Base-by-base conservation (phyloP, 2,329 filamentous ascomycete genomes). In the Aspergillus neoniger region DNA sequence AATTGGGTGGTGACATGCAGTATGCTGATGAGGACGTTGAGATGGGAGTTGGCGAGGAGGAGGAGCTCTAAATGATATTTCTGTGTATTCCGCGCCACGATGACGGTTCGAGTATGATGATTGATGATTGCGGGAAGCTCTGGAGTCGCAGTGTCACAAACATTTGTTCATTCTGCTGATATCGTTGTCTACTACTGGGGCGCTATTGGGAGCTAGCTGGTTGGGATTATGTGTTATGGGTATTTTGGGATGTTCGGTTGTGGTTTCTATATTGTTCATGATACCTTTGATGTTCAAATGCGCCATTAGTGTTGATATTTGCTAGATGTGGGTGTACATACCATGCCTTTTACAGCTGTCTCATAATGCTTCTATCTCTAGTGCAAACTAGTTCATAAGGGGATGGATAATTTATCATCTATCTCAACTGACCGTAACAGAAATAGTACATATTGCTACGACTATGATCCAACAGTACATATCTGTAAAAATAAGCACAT, bases 1-100 rank as follows among this genome's bases (percentile, higher is more conserved):
- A 93, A 77, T 80, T 92, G 21, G 86, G 87, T n/a, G 86, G 83
- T 43, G 88, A 89, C 39, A 85, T 87, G 65, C 71, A 71, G 36
- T 62, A 64, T 19, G 69, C 68, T n/a, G 74, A 78, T 41, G 64
- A 67, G 54, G 65, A 65, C 57, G 25, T 55, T 55, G 53, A 55
- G 4, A 55, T 55, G 53, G 23, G 6, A 30, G n/a, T 25, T 4
- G 53, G 25, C 30, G 63, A 65, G 43, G 62, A 66, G 30, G 32
- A 44, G 5, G 41, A 44, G 41, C 55, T 62, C 7, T 60, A 36
- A 57, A 60, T 19, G 25, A 32, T 17, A 50, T 14, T 9, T 14
- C 15, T 9, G 9, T 28, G 15, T 17, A 1, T 50, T 19, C 47
- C 32, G 8, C 28, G 47, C 47, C 10, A 50, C n/a, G 25, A 30